phyloP scores from a whole-genome alignment of 2,329 filamentous ascomycete species.

The Aspergillus fumigatiaffinis region DNA sequence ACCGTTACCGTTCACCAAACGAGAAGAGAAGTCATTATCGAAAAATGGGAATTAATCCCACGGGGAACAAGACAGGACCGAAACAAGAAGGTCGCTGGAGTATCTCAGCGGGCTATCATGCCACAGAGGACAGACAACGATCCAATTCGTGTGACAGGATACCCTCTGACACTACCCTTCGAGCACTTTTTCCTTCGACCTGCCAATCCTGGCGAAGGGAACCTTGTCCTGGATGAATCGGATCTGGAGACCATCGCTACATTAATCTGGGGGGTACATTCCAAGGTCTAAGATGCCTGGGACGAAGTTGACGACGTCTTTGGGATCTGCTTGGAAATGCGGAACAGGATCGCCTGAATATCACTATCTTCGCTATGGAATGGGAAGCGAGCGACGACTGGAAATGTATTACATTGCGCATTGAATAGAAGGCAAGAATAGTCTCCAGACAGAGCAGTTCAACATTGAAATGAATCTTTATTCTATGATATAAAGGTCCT shows the following conservation, averaged over 20 bases:
- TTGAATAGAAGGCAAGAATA: too few species aligned
- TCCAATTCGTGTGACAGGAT: background rate
- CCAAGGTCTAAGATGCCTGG: background rate
- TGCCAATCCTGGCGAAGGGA: background rate
- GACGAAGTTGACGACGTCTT: too few species aligned
- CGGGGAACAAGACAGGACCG: background rate
- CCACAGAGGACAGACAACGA: background rate
- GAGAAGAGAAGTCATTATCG: background rate
- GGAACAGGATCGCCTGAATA: too few species aligned
- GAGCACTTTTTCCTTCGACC: background rate
- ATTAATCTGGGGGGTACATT: background rate
- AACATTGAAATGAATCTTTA: too few species aligned
- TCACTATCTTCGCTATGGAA: too few species aligned
- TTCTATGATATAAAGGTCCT: too few species aligned
- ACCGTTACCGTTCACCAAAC: background rate
- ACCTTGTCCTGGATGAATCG: background rate
- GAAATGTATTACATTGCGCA: too few species aligned
- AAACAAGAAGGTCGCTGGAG: background rate
- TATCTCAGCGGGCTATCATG: background rate
- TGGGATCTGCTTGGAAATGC: too few species aligned
- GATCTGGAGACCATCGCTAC: background rate
- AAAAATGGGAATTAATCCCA: background rate
- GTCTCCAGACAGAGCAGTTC: too few species aligned
- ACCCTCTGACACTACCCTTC: background rate
- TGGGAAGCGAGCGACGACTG: too few species aligned